A percentile compares a stretch with the other conserved stretches of the same genome.
phyloP scores from a whole-genome alignment of 2,329 filamentous ascomycete genomes.

The Trichophyton equinum region DNA sequence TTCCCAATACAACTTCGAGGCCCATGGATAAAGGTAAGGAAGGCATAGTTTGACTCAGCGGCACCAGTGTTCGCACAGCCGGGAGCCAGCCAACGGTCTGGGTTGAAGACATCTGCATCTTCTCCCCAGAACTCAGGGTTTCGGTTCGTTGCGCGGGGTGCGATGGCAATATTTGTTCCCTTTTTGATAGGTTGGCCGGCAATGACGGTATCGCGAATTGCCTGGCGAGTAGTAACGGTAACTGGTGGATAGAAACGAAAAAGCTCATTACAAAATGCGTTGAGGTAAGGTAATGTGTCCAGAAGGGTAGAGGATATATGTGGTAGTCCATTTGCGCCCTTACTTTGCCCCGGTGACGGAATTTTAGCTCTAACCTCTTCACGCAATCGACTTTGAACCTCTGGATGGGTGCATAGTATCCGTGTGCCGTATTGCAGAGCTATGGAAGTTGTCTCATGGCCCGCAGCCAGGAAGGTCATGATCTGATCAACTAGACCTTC shows the following conservation, averaged over 20 bases:
- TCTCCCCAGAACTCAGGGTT: conserved; percentile 59
- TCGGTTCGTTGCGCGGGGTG: conserved; percentile 56
- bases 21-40: conserved; percentile 74
- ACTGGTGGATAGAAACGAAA: conserved; percentile 63
- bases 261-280: conserved; percentile 66
- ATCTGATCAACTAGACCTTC: conserved; percentile 76
- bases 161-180: conserved; percentile 56
- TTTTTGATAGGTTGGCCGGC: conserved; percentile 52
- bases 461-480: conserved; percentile 79
- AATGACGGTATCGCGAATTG: conserved; percentile 54
- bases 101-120: conserved; percentile 63
- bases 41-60: conserved; percentile 61
- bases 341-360: conserved; percentile 30
- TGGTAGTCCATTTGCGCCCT: neutral
- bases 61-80: conserved; percentile 51
- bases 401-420: conserved; percentile 52
- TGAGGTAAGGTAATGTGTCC: conserved; percentile 65
- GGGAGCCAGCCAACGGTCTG: conserved; percentile 57
- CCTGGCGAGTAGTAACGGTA: conserved; percentile 55
- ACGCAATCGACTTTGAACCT: conserved; percentile 54
- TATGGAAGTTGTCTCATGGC: conserved; percentile 67
- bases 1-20: conserved; percentile 76
- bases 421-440: conserved; percentile 66
- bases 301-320: conserved; percentile 36
- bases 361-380: conserved; percentile 53